These are phyloP conservation scores for Aechmea fasciata DNA, from an alignment of 176 grass and related monocot species.

Conservation along the genomic window DNA sequence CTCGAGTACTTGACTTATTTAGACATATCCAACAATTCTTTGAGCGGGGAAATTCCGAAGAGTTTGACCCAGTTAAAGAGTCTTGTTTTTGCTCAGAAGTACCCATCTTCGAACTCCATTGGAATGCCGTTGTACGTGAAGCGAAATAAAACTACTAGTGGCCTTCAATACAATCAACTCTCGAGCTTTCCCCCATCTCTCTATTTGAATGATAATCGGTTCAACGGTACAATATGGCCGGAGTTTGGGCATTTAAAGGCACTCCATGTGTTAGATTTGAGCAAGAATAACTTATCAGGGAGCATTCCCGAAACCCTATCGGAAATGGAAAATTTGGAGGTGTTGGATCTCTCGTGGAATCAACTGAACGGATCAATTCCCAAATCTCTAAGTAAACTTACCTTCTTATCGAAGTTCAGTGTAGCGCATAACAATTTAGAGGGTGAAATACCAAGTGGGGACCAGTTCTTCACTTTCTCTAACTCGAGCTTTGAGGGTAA, in stretches of 20 bases:
- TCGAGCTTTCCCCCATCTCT: slow-evolving; percentile 83
- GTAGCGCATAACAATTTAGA: slow-evolving; percentile 71
- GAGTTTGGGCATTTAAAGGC: slow-evolving; percentile 73
- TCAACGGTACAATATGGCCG: slow-evolving; percentile 65
- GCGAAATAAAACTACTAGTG: slow-evolving; percentile 63
- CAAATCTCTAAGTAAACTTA: slow-evolving; percentile 54
- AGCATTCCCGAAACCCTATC: slow-evolving; percentile 63
- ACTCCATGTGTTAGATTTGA: slow-evolving; percentile 90
- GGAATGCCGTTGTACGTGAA: slow-evolving; percentile 81
- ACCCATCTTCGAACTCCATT: slow-evolving; percentile 26
- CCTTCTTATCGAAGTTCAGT: slow-evolving; percentile 94
- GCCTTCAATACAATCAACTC: slow-evolving; percentile 85
- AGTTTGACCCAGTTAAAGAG: slow-evolving; percentile 71
- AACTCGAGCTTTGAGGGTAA: slow-evolving; percentile 91
- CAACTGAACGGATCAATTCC: slow-evolving; percentile 73
- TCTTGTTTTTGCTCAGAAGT: slow-evolving; percentile 34
- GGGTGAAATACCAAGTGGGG: slow-evolving; percentile 56
- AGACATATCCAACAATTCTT: slow-evolving; percentile 91
- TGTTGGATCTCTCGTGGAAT: slow-evolving; percentile 85
- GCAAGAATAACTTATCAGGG: slow-evolving; percentile 67
- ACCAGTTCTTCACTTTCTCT: slow-evolving; percentile 84
- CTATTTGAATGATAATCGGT: slow-evolving; percentile 63
- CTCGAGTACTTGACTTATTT: slow-evolving; percentile 70
- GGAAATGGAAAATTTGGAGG: slow-evolving; percentile 81
- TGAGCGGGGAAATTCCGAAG: slow-evolving; percentile 53